Base-by-base conservation (phyloP, 2,329 filamentous ascomycete species). In the Cadophora gregata region DNA sequence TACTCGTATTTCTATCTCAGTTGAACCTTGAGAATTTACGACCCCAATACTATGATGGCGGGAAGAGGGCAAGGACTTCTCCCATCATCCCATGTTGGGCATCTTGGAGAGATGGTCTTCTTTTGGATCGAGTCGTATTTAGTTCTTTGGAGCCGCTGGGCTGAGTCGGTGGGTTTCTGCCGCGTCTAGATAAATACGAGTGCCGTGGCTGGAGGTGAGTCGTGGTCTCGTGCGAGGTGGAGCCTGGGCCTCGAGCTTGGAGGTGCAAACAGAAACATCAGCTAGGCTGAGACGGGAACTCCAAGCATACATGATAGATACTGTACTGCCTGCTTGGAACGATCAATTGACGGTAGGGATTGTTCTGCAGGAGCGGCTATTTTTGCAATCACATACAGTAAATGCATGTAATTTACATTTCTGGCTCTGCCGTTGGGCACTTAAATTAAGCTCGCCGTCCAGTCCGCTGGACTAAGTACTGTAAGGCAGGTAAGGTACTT, bases 401-500 rank as follows among this genome's bases (percentile, higher is more conserved):
- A 27, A 8, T 38, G 8, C 33, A 38, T 36, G 53, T 58, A 21
- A 38, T 36, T 29, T 58, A 21, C 19, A 24, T 58, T 58, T 38
- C 14, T 21, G 33, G 53, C 53, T 38, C 31, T 38, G 10, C 14
- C 6, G 50, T 27, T 53, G 25, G 55, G 33, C 33, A 42, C 55
- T 58, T 25, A n/a, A 58, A 58, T 42, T 60, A 60, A 60, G 58
- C 58, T 60, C 27, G 25, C 48, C n/a, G 27, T 31, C 38, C 25
- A 47, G 58, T 60, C 58, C n/a, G n/a, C n/a, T n/a, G n/a, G n/a
- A 14, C 58, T 60, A 45, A 29, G 24, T 36, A 53, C 9, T 53
- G n/a, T n/a, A n/a, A n/a, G n/a, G n/a, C n/a, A n/a, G n/a, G n/a
- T n/a, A n/a, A n/a, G n/a, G n/a, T n/a, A n/a, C n/a, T n/a, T n/a